Base-by-base conservation (phyloP, 1,284 basidiomycete species). In the Marasmius fiardii region DNA sequence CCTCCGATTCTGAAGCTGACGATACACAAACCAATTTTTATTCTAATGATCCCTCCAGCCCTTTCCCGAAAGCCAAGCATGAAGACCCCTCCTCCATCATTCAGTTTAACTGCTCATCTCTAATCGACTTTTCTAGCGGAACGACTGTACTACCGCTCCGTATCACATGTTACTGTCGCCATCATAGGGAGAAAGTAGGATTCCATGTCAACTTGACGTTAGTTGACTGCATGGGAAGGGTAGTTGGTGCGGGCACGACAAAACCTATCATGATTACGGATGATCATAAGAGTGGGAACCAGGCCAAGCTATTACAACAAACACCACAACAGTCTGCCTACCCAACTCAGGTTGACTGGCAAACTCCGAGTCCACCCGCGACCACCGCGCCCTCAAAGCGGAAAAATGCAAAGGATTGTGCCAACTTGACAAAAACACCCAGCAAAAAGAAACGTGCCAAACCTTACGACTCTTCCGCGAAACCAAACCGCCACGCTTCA, bases 251-350 rank as follows among this genome's bases (percentile, higher is more conserved):
- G 10, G 93, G 93, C 2, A 83, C 81, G 47, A 94, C 93, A 2
- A 87, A 88, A 28, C 94, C 96, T 2, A 96, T 99, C 66, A 96
- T 99, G 88, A 99, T 99, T 64, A 99, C 96, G 2, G 97, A 99
- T 72, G 97, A 99, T 70, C 95, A 98, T 75, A 98, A 98, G 75
- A 94, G 93, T 35, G 85, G 81, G 5, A 64, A 73, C 61, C 77
- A 70, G 33, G 41, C 54, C 34, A 21, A 20, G 20, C 20, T 18
- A 39, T 41, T 28, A 21, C 51, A 31, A 16, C 28, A 31, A 31
- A 31, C 28, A 31, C n/a, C 34, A 7, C 14, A 35, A 5, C 35
- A 52, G n/a, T n/a, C 34, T 12, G 26, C 26, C 21, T 49, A 24
- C 23, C 35, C 51, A 21, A 35, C 23, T n/a, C 33, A 43, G 51